Conservation (phyloP, 371 early-diverging fungal species). For the Mucor circinelloides region DNA sequence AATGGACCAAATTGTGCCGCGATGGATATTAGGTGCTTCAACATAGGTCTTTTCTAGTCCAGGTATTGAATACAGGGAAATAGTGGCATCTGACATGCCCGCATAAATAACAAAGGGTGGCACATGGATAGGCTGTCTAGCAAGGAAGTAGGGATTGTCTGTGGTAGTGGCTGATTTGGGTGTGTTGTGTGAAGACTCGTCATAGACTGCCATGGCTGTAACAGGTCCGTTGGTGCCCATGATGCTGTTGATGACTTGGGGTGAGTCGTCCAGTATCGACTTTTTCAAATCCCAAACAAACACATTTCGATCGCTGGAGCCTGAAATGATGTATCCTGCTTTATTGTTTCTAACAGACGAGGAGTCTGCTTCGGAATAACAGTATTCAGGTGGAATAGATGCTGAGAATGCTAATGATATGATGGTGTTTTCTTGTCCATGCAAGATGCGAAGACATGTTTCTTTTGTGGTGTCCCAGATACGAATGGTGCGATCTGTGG, state of each 20-base stretch:
- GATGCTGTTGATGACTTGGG: slow-evolving; percentile 14
- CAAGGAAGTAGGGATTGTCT: not conserved
- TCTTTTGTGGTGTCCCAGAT: slow-evolving; percentile 67
- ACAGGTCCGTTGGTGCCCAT: slow-evolving; percentile 26
- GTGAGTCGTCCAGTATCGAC: not conserved
- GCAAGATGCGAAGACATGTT: slow-evolving; percentile 38
- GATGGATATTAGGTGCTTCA: slow-evolving; percentile 19
- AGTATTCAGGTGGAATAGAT: not conserved
- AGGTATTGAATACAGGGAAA: slow-evolving; percentile 21
- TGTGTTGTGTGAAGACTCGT: not conserved
- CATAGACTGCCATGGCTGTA: slow-evolving; percentile 19
- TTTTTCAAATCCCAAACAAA: slow-evolving; percentile 28
- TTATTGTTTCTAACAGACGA: not conserved
- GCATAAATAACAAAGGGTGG: slow-evolving; percentile 20
- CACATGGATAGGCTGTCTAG: slow-evolving; percentile 17
- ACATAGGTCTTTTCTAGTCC: slow-evolving; percentile 18
- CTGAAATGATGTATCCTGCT: slow-evolving; percentile 22
- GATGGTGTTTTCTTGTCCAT: slow-evolving; percentile 30
- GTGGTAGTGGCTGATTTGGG: not conserved
- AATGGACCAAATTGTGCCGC: slow-evolving; percentile 27
- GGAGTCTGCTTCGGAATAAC: slow-evolving; percentile 4
- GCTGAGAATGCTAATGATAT: slow-evolving; percentile 1
- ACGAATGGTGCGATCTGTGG: slow-evolving; percentile 77
- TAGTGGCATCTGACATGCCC: slow-evolving; percentile 5
- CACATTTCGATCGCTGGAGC: slow-evolving; percentile 26